Base-by-base conservation (phyloP, 2,329 filamentous ascomycete genomes). In the Septoria linicola region DNA sequence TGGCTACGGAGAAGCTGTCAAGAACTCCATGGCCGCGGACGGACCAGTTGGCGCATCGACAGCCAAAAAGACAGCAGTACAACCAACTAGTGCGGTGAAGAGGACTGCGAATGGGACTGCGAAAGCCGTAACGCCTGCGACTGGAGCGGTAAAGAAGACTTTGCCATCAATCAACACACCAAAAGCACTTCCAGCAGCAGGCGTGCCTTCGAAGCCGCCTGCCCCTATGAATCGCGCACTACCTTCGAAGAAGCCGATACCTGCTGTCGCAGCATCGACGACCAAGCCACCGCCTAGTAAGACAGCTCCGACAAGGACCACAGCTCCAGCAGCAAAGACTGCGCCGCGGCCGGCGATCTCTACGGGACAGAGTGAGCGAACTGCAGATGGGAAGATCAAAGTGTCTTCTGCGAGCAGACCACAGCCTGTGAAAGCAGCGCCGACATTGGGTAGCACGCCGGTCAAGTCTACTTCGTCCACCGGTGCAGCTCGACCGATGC, bases 1-100 rank as follows among this genome's bases (percentile, higher is more conserved):
- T 50, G 54, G 48, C 37, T 69, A 70, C 53, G 68, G 68, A 45
- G 55, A 67, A 34, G 53, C 55, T 14, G 60, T 69, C 30, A 61
- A 60, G 47, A 59, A 55, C 17, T 59, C 64, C 3, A 65, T 66
- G 41, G 63, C 67, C 6, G 64, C 67, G 14, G 62, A 66, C 37
- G 64, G 65, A 8, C 62, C 60, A 3, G 59, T 56, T 2, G 45
- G 58, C 16, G 49, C 54, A 10, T 49, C 49, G 11, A 55, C 40
- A 7, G 44, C 55, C 51, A 63, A 63, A 51, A 64, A 65, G 47
- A 59, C 57, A 0, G 54, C 62, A 0, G 60, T 59, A 25, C 63
- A 64, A 54, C 54, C 56, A 3, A 48, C 44, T n/a, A 37, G 49
- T 39, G 56, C 51, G 16, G 48, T 53, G 27, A 50, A 49, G 23